Conservation (phyloP, 495 filamentous ascomycete species). For the Annulohypoxylon maeteangense region DNA sequence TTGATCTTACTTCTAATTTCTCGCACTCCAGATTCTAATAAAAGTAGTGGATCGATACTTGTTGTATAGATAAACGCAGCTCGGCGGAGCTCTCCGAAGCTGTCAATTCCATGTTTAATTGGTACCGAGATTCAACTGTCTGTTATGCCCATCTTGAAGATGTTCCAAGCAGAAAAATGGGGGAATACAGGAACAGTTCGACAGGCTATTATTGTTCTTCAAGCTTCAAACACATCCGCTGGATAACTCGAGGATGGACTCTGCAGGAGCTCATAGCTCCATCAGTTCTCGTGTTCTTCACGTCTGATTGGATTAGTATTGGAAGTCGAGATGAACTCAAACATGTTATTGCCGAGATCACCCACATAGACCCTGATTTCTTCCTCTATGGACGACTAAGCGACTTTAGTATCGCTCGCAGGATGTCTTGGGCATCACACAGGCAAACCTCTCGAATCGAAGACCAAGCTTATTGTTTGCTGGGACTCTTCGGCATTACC, state of each 20-base stretch:
- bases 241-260: background rate
- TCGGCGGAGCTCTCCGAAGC: background rate
- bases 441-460: background rate
- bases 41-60: conserved; percentile 3
- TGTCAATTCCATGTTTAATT: conserved; percentile 5
- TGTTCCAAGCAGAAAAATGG: background rate
- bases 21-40: background rate
- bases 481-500: background rate
- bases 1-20: background rate
- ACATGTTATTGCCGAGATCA: background rate
- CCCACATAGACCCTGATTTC: background rate
- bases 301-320: background rate
- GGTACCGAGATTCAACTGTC: background rate
- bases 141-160: conserved; percentile 1
- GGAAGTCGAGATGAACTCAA: background rate
- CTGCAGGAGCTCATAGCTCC: background rate
- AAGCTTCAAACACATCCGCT: background rate
- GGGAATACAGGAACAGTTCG: background rate
- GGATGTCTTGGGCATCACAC: background rate
- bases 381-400: background rate
- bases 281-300: background rate
- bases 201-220: background rate
- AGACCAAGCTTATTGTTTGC: conserved; percentile 1
- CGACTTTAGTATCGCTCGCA: background rate
- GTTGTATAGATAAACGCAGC: background rate